Evolutionary conservation across 441 rosid species (phyloP).

Genomic region (Populus hybrid): DNA sequence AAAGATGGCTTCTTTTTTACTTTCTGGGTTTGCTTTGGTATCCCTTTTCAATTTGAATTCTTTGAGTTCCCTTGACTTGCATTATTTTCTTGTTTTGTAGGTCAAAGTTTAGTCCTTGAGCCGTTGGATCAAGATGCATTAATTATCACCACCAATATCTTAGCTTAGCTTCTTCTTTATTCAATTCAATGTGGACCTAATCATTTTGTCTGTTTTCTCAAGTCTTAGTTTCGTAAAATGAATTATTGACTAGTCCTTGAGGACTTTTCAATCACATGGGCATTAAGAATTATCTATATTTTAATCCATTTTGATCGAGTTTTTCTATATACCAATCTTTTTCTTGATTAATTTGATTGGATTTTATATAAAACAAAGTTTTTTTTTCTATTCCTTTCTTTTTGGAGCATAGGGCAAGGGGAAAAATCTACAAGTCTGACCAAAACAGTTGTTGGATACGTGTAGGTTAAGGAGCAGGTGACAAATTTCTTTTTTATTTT

Average conservation of each 20-base stretch:
- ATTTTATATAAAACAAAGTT: not conserved
- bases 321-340: not conserved
- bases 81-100: too few species aligned
- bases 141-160: too few species aligned
- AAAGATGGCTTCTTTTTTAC: too few species aligned
- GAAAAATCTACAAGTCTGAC: slow-evolving; percentile 13
- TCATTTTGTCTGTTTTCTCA: not conserved
- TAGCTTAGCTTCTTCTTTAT: not conserved
- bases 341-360: not conserved
- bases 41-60: too few species aligned
- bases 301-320: not conserved
- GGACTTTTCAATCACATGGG: not conserved
- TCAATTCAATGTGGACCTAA: not conserved
- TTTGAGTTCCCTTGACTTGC: too few species aligned
- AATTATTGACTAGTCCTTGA: not conserved
- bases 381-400: not conserved
- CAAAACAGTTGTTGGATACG: slow-evolving; percentile 25
- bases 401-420: slow-evolving; percentile 21
- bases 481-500: not conserved
- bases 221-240: not conserved
- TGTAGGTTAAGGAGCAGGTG: slow-evolving; percentile 22
- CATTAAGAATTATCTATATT: not conserved
- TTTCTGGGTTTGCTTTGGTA: too few species aligned
- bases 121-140: too few species aligned
- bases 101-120: too few species aligned